These are phyloP conservation scores for Boletus huronensis DNA, from an alignment of 768 basidiomycete genomes.

Conservation along the genomic window DNA sequence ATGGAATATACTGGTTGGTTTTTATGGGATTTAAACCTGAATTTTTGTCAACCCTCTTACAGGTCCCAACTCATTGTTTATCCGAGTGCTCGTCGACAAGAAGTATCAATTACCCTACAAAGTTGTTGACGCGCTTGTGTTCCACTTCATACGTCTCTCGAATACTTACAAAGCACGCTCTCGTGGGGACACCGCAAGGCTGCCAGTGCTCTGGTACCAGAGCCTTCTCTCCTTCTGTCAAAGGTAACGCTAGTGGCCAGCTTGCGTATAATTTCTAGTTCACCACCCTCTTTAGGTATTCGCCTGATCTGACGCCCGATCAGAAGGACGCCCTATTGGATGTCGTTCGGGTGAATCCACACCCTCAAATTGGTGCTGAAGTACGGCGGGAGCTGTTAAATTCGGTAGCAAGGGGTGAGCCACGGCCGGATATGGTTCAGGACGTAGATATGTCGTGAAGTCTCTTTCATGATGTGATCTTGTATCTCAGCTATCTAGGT, in stretches of 20 bases:
- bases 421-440: conserved; percentile 57
- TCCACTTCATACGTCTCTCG: conserved; percentile 96
- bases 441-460: conserved; percentile 61
- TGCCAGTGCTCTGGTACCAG: conserved; percentile 99
- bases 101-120: conserved; percentile 98
- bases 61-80: conserved; percentile 95
- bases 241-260: conserved; percentile 48
- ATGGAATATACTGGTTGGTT: conserved; percentile 90
- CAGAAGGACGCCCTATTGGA: conserved; percentile 98
- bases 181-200: conserved; percentile 67
- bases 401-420: conserved; percentile 82
- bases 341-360: conserved; percentile 80
- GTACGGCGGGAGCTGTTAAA: conserved; percentile 87
- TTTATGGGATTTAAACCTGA: not conserved
- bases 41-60: not conserved
- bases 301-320: conserved; percentile 90
- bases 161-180: conserved; percentile 79
- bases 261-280: not conserved
- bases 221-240: conserved; percentile 92
- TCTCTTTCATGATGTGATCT: not conserved
- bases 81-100: conserved; percentile 94
- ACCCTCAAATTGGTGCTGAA: conserved; percentile 85
- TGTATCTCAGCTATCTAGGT: not conserved
- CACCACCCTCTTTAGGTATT: conserved; percentile 57
- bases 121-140: conserved; percentile 94